phyloP scores from a whole-genome alignment of 805 yeast species.

The Saccharomyces mikatae region DNA sequence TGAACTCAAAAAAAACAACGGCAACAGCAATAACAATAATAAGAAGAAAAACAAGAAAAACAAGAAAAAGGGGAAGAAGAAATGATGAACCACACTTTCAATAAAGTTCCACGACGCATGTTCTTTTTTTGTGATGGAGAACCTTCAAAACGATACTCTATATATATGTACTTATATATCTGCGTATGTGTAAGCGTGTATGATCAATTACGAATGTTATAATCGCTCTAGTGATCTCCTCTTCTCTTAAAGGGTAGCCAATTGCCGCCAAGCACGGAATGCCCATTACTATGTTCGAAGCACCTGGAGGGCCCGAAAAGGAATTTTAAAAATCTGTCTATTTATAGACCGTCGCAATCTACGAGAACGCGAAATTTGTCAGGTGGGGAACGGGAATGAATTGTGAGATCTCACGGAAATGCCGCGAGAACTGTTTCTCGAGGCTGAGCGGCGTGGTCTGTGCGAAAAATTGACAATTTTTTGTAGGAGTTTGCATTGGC shows the following conservation, averaged over 20 bases:
- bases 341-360: neutral
- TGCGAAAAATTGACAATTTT: neutral
- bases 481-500: neutral
- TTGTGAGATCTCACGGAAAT: neutral
- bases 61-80: conserved; percentile 4
- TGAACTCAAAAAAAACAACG: neutral
- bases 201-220: neutral
- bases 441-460: neutral
- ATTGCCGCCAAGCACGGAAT: neutral
- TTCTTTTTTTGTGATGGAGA: neutral
- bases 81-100: neutral
- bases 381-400: neutral
- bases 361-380: neutral
- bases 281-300: neutral
- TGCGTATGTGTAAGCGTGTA: neutral
- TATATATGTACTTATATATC: neutral
- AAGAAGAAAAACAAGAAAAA: neutral
- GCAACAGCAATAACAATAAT: neutral
- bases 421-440: neutral
- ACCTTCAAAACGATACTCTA: neutral
- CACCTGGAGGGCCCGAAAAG: neutral
- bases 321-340: neutral
- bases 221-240: neutral
- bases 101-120: neutral
- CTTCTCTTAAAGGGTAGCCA: neutral